Evolutionary conservation across 768 basidiomycete genomes (phyloP).

Genomic region (Fomitopsis serialis): DNA sequence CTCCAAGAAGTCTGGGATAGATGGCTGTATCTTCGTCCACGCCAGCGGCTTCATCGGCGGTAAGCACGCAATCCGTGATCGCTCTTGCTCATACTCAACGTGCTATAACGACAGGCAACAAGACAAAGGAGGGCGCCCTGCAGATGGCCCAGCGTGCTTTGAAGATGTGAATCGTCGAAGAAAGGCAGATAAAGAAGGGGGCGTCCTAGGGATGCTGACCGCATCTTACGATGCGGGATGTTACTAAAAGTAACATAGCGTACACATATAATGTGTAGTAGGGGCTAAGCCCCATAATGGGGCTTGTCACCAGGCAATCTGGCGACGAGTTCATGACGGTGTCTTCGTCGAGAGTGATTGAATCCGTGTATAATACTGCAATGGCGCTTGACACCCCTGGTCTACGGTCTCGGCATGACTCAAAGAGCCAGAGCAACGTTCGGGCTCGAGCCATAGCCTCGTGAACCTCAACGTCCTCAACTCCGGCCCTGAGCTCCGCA

Average conservation of each 20-base stretch:
- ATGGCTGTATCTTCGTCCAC: slow-evolving; percentile 88
- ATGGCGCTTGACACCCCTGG: too few relatives aligned
- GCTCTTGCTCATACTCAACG: background rate
- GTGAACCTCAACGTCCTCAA: too few relatives aligned
- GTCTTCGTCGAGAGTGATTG: too few relatives aligned
- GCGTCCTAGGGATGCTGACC: background rate
- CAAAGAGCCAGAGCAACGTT: too few relatives aligned
- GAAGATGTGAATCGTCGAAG: slow-evolving; percentile 14
- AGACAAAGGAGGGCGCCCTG: slow-evolving; percentile 85
- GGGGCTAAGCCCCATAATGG: background rate
- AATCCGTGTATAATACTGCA: too few relatives aligned
- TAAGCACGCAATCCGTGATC: slow-evolving; percentile 24
- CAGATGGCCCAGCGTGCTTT: slow-evolving; percentile 71
- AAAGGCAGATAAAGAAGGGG: background rate
- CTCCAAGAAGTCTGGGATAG: slow-evolving; percentile 66
- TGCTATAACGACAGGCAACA: slow-evolving; percentile 56
- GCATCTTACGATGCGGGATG: background rate
- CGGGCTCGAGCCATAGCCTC: too few relatives aligned
- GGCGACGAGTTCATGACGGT: background rate
- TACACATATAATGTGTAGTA: background rate
- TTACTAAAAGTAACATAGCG: background rate
- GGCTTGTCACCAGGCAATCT: background rate
- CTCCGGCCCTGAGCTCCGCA: too few relatives aligned
- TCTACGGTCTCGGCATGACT: too few relatives aligned
- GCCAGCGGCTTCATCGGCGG: slow-evolving; percentile 97